Base-by-base conservation (phyloP, 2,329 filamentous ascomycete genomes). In the Ophiocordyceps camponoti-rufipedis region DNA sequence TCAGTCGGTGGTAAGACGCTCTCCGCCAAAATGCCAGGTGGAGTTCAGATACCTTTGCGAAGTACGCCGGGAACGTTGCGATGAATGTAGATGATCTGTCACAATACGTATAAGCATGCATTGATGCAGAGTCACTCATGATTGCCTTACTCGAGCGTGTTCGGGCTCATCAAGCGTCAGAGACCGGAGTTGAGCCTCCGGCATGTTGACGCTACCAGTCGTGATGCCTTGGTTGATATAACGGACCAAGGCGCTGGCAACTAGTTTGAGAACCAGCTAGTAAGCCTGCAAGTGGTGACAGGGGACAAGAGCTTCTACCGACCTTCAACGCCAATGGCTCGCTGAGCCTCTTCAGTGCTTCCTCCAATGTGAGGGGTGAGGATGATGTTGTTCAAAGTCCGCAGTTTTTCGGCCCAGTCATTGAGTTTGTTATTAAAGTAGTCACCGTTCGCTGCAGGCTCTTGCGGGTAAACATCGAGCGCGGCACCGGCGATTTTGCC, bases 181-280 rank as follows among this genome's bases (percentile, higher is more conserved):
- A n/a, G 82, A 87, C 53, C 91, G 82, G 55, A 98, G 73, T 54
- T 80, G 80, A 54, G 94, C 84, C 64, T 96, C 91, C n/a, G 91
- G 91, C 69, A 98, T 72, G 67, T 98, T 98, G 60, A 96, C 91
- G 49, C 88, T 86, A 52, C 87, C 88, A 28, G 93, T 65, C 3
- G 91, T 98, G 47, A 82, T 78, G 49, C 91, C 91, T 63, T 91
- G 86, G 67, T 96, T 98, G 60, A 96, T 91, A 62, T 96, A 98
- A 56, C 85, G 79, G 47, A 94, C 83, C 45, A 98, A 70, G 39
- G 88, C 84, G 43, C 91, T 82, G 51, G 76, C 79, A 48, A 98
- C 91, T 78, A 19, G 1, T 23, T 19, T 16, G 2, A 5, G 19
- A 43, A 28, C 39, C 14, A 43, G 39, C 18, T 5, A 10, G 10